A percentile compares a stretch with the other conserved stretches of the same genome.
Evolutionary conservation across 2,329 filamentous ascomycete genomes (phyloP).

Genomic region (Neopestalotiopsis clavispora): DNA sequence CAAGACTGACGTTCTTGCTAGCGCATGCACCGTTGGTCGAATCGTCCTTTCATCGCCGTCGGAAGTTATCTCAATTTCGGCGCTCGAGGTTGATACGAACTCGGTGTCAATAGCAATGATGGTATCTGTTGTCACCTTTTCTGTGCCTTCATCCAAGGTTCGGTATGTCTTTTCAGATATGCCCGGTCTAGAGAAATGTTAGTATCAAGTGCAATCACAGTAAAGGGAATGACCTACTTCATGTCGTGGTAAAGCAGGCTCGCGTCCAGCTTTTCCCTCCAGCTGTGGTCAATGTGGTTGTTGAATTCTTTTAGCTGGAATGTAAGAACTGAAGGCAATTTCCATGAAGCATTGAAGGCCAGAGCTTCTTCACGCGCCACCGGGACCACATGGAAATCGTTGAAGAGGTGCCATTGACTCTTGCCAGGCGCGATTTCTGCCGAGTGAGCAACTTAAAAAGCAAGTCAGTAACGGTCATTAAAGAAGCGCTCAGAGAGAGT

Average conservation of each 20-base stretch:
- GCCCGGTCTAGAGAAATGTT: slow-evolving; percentile 41
- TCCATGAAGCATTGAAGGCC: slow-evolving; percentile 90
- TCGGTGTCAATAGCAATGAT: slow-evolving; percentile 94
- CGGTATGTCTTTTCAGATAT: slow-evolving; percentile 61
- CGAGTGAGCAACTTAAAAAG: slow-evolving; percentile 65
- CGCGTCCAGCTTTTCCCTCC: slow-evolving; percentile 85
- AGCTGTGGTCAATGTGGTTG: slow-evolving; percentile 82
- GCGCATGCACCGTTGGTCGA: slow-evolving; percentile 84
- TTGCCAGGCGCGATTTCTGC: slow-evolving; percentile 61
- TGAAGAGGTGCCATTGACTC: slow-evolving; percentile 93
- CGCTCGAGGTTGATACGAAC: slow-evolving; percentile 90
- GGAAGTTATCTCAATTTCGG: slow-evolving; percentile 95
- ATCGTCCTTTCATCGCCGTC: slow-evolving; percentile 93
- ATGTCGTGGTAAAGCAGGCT: slow-evolving; percentile 80
- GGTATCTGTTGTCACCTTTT: slow-evolving; percentile 72
- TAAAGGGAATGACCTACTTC: slow-evolving; percentile 43
- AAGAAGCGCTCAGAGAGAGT: background rate
- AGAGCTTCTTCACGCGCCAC: slow-evolving; percentile 83
- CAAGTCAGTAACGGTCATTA: slow-evolving; percentile 29
- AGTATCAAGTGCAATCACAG: slow-evolving; percentile 22
- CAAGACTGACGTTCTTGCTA: slow-evolving; percentile 92
- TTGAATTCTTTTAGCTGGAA: slow-evolving; percentile 84
- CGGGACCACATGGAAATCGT: slow-evolving; percentile 90
- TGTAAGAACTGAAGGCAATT: slow-evolving; percentile 83
- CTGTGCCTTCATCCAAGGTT: slow-evolving; percentile 59